These are phyloP conservation scores for Candida tropicalis DNA, from an alignment of 1,139 yeast genomes.

Conservation along the genomic window DNA sequence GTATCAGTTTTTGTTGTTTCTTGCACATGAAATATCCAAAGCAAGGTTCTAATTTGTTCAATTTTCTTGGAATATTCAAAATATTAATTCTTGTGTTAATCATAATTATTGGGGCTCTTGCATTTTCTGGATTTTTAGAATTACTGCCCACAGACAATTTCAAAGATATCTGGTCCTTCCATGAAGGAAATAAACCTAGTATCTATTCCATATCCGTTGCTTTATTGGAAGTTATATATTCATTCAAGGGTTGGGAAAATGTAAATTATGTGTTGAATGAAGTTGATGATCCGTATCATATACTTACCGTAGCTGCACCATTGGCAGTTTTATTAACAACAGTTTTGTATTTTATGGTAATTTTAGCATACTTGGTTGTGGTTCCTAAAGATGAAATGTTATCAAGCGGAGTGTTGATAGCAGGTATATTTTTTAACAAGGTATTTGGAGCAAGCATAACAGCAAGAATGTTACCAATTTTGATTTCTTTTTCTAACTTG, in stretches of 20 bases:
- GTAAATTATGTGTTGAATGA: slow-evolving; percentile 48
- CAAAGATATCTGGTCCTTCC: slow-evolving; percentile 29
- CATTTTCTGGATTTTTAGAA: slow-evolving; percentile 28
- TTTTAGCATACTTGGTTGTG: slow-evolving; percentile 73
- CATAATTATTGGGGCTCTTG: slow-evolving; percentile 39
- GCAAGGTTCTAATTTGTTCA: slow-evolving; percentile 46
- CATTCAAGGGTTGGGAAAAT: slow-evolving; percentile 49
- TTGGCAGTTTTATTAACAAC: slow-evolving; percentile 62
- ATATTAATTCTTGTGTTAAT: slow-evolving; percentile 42
- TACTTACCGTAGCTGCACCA: slow-evolving; percentile 74
- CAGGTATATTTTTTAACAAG: slow-evolving; percentile 72
- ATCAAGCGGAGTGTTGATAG: slow-evolving; percentile 68
- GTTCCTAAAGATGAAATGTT: slow-evolving; percentile 66
- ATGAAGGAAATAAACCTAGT: slow-evolving; percentile 20
- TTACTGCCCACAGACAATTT: slow-evolving; percentile 30
- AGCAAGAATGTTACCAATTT: slow-evolving; percentile 62
- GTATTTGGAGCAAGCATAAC: slow-evolving; percentile 74
- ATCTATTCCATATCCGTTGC: slow-evolving; percentile 44
- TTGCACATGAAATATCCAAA: slow-evolving; percentile 42
- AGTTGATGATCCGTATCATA: slow-evolving; percentile 59
- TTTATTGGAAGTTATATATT: slow-evolving; percentile 41
- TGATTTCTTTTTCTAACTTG: slow-evolving; percentile 73
- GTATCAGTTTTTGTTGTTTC: slow-evolving; percentile 43
- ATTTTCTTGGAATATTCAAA: slow-evolving; percentile 47
- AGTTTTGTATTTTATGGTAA: slow-evolving; percentile 65